Percentiles rank a stretch among this genome's conserved stretches.
Conservation (phyloP, 805 yeast species). For the Saccharomycopsis schoenii region DNA sequence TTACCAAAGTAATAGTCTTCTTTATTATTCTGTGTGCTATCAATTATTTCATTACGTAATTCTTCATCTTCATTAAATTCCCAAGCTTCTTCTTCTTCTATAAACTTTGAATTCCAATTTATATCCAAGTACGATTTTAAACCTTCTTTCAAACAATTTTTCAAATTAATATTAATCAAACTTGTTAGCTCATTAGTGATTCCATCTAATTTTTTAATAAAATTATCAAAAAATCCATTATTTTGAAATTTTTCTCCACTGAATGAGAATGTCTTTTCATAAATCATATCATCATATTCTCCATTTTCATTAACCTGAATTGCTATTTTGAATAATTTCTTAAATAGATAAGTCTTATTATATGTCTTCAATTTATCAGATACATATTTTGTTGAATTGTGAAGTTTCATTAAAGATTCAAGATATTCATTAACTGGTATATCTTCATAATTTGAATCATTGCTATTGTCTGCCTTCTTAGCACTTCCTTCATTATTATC, state of each 20-base stretch:
- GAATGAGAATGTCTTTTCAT: neutral
- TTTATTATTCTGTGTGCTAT: neutral
- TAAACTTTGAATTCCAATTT: conserved; percentile 1
- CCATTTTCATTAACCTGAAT: neutral
- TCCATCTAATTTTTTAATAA: conserved; percentile 1
- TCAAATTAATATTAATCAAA: conserved; percentile 7
- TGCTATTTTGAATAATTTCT: neutral
- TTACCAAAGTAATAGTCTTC: neutral
- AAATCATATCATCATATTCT: neutral
- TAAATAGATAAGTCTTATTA: neutral
- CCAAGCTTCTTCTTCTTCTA: conserved; percentile 3
- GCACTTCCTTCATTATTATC: neutral
- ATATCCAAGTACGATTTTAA: conserved; percentile 1
- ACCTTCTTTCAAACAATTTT: conserved; percentile 5
- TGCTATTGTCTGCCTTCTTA: neutral
- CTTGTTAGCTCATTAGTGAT: conserved; percentile 3
- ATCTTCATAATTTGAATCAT: neutral
- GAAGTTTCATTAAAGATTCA: neutral
- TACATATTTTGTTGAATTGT: conserved; percentile 8
- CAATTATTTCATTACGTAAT: neutral
- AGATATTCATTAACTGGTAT: neutral
- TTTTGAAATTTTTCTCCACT: neutral
- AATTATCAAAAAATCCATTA: conserved; percentile 3
- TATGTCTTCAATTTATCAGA: conserved; percentile 4
- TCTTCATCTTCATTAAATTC: neutral